phyloP scores from a whole-genome alignment of 805 yeast species.

The Spathaspora boniae region DNA sequence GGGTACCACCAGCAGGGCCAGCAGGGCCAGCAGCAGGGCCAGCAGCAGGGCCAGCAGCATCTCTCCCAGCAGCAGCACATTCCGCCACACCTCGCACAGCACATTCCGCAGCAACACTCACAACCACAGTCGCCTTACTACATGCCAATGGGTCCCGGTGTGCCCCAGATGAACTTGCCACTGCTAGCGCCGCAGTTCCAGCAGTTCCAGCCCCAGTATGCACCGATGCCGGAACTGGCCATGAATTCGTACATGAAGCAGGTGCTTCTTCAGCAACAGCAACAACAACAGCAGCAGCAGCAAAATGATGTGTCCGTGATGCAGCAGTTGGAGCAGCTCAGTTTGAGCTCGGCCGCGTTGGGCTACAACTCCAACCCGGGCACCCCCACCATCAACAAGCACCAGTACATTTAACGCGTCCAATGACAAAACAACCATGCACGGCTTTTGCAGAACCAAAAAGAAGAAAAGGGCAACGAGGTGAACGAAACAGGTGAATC shows the following conservation, averaged over 20 bases:
- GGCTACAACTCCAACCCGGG: slow-evolving; percentile 45
- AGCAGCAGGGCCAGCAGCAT: slow-evolving; percentile 2
- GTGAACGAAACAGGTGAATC: too few species aligned
- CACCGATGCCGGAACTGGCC: too few species aligned
- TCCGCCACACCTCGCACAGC: slow-evolving; percentile 3
- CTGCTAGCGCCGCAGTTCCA: slow-evolving; percentile 2
- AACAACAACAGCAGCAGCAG: slow-evolving; percentile 15
- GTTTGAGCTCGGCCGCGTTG: slow-evolving; percentile 44
- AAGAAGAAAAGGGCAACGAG: too few species aligned
- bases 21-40: slow-evolving; percentile 5
- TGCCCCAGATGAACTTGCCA: slow-evolving; percentile 8
- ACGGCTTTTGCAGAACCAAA: too few species aligned
- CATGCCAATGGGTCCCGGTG: too few species aligned
- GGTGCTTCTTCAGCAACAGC: slow-evolving; percentile 15
- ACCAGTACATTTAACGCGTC: slow-evolving; percentile 21
- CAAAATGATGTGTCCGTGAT: slow-evolving; percentile 34
- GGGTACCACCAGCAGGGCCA: slow-evolving; percentile 1
- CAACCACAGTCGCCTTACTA: too few species aligned
- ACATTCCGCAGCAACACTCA: slow-evolving; percentile 4
- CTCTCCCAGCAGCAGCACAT: slow-evolving; percentile 2
- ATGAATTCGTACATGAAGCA: too few species aligned
- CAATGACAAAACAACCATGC: slow-evolving; percentile 5
- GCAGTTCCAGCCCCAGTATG: slow-evolving; percentile 8
- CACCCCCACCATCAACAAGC: slow-evolving; percentile 28
- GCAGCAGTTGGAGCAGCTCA: slow-evolving; percentile 45